Percentiles rank a stretch among this genome's conserved stretches.
Evolutionary conservation across 306 rosid species (phyloP).

Genomic region (Benincasa hispida): DNA sequence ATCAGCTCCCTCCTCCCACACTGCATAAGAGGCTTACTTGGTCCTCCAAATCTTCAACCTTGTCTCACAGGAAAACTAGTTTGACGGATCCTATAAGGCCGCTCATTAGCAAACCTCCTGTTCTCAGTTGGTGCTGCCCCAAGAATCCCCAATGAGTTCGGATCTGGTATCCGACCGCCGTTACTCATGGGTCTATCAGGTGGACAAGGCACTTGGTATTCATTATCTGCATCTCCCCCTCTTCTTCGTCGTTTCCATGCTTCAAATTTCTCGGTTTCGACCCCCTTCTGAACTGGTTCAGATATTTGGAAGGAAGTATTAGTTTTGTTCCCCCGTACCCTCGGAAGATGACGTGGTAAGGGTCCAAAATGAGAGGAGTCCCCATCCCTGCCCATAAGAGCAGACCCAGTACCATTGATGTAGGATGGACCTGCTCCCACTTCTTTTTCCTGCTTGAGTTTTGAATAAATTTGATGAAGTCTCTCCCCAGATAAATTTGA

Average conservation of each 20-base stretch:
- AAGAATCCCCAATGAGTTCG: slow-evolving; percentile 77
- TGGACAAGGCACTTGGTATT: slow-evolving; percentile 44
- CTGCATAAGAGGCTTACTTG: slow-evolving; percentile 21
- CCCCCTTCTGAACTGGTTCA: slow-evolving; percentile 46
- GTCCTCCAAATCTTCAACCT: slow-evolving; percentile 38
- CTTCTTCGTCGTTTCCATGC: slow-evolving; percentile 90
- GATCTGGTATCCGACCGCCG: slow-evolving; percentile 48
- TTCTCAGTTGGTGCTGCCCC: slow-evolving; percentile 90
- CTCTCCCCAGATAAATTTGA: slow-evolving; percentile 96
- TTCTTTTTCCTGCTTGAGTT: slow-evolving; percentile 71
- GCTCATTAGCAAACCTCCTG: slow-evolving; percentile 43
- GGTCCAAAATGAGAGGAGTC: slow-evolving; percentile 27
- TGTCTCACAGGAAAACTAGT: slow-evolving; percentile 57
- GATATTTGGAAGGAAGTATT: slow-evolving; percentile 27
- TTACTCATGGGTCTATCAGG: slow-evolving; percentile 46
- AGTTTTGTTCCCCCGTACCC: slow-evolving; percentile 53
- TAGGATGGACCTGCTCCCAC: slow-evolving; percentile 76
- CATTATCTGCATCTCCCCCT: slow-evolving; percentile 49
- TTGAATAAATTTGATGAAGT: slow-evolving; percentile 80
- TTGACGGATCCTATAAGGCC: slow-evolving; percentile 54
- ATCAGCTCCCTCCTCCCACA: slow-evolving; percentile 23
- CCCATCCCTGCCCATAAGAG: slow-evolving; percentile 43
- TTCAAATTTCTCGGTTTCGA: slow-evolving; percentile 52
- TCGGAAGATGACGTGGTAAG: slow-evolving; percentile 32
- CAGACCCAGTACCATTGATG: slow-evolving; percentile 45